Base-by-base conservation (phyloP, 768 basidiomycete species). In the Boletus insuetus region DNA sequence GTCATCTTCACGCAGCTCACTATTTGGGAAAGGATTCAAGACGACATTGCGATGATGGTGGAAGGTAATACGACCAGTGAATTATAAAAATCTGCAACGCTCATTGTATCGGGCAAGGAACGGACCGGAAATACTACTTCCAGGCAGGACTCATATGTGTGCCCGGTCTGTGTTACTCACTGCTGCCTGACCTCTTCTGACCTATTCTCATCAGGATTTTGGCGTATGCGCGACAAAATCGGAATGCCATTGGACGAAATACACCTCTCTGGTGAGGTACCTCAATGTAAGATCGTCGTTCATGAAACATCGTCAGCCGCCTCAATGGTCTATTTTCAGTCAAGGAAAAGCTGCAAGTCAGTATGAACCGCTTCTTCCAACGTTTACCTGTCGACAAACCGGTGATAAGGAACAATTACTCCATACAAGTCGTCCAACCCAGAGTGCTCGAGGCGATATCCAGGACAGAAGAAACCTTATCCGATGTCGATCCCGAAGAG, bases 211-310 rank as follows among this genome's bases (percentile, higher is more conserved):
- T 17, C 20, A 88, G 89, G 90, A 10, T 84, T 80, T 57, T 92
- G 90, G 90, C 79, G 89, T n/a, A 77, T 91, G 72, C 68, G 79
- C 56, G 89, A 91, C 71, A 91, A 92, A 73, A 81, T 89, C 49
- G 91, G 89, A 11, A 73, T 85, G 64, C 77, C 82, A 14, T 72
- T 91, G 39, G 86, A 89, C 41, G 82, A 89, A 54, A 89, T 91
- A 49, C 89, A 91, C 38, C 43, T 65, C 41, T 32, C 62, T 11
- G 89, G 90, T 19, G 71, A 84, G 53, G 89, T 92, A 17, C 88
- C 89, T 22, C 82, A 81, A 68, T 91, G 87, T 86, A 69, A 67
- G 84, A 56, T 1, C n/a, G 5, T 26, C 24, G 22, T 55, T 45
- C 4, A 3, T 9, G 24, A 22, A 41, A 24, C 12, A 32, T 1